Conservation (phyloP, 2,329 filamentous ascomycete genomes). For the Grosmannia clavigera region DNA sequence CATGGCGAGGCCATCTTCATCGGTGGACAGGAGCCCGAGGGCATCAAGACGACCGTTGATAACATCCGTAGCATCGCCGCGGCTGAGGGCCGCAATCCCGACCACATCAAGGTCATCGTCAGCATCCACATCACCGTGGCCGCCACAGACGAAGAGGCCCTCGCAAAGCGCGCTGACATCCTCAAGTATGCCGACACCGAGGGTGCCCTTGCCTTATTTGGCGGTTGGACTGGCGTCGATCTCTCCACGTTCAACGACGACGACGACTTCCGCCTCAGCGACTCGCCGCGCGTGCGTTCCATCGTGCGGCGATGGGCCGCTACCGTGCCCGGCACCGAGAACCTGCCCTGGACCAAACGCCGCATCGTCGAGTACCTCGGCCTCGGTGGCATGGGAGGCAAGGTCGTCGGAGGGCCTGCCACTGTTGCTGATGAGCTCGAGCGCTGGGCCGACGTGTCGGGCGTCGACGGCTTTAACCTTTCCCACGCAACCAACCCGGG, state of each 20-base stretch:
- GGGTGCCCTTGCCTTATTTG: slow-evolving; percentile 16
- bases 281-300: slow-evolving; percentile 5
- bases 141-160: slow-evolving; percentile 11
- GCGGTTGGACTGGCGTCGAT: slow-evolving; percentile 17
- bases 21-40: slow-evolving; percentile 10
- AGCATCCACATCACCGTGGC: slow-evolving; percentile 11
- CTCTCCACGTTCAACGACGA: slow-evolving; percentile 14
- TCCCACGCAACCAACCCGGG: slow-evolving; percentile 33
- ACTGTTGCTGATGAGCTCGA: slow-evolving; percentile 58
- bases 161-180: slow-evolving; percentile 8
- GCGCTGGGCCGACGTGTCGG: slow-evolving; percentile 53
- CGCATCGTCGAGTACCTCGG: slow-evolving; percentile 12
- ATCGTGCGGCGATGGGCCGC: slow-evolving; percentile 3
- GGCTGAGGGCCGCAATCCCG: slow-evolving; percentile 9
- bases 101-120: slow-evolving; percentile 11
- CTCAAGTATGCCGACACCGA: slow-evolving; percentile 10
- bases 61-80: slow-evolving; percentile 8
- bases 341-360: slow-evolving; percentile 10
- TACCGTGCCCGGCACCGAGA: slow-evolving; percentile 4
- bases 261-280: slow-evolving; percentile 9
- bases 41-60: slow-evolving; percentile 1
- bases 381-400: slow-evolving; percentile 11
- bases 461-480: slow-evolving; percentile 65
- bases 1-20: slow-evolving; percentile 14
- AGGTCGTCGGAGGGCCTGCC: slow-evolving; percentile 47